These are phyloP conservation scores for Capronia coronata DNA, from an alignment of 2,329 filamentous ascomycete genomes.

Conservation along the genomic window DNA sequence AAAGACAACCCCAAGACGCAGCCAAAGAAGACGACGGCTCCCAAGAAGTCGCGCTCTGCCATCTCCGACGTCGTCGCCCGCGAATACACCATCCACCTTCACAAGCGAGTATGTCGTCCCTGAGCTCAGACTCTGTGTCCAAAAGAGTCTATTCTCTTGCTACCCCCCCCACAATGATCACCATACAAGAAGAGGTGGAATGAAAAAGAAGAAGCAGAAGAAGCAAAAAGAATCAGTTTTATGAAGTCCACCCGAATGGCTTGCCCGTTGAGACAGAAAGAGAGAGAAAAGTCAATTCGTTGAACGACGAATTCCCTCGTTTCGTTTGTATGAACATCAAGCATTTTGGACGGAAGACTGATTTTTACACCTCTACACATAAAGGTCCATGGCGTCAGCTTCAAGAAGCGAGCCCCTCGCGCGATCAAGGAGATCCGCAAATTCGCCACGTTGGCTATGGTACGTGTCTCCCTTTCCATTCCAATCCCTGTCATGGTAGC, in stretches of 20 bases:
- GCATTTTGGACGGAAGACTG: slow-evolving; percentile 62
- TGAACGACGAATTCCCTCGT: slow-evolving; percentile 25
- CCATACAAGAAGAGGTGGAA: neutral
- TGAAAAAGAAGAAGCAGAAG: neutral
- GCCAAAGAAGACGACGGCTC: slow-evolving; percentile 64
- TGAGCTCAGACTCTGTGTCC: slow-evolving; percentile 17
- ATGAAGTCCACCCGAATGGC: slow-evolving; percentile 61
- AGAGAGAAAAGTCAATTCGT: neutral
- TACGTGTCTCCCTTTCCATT: slow-evolving; percentile 51
- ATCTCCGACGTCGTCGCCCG: slow-evolving; percentile 98
- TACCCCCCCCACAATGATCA: neutral
- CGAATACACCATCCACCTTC: slow-evolving; percentile 99
- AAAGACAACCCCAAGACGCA: slow-evolving; percentile 31
- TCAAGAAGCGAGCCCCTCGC: slow-evolving; percentile 99
- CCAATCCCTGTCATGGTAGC: too few relatives aligned
- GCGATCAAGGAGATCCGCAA: slow-evolving; percentile 99
- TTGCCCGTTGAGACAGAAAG: slow-evolving; percentile 7
- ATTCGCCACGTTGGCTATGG: slow-evolving; percentile 92
- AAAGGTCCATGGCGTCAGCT: slow-evolving; percentile 91
- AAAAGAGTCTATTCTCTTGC: too few relatives aligned
- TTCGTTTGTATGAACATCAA: slow-evolving; percentile 14
- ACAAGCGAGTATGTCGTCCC: slow-evolving; percentile 82
- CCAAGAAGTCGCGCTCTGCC: slow-evolving; percentile 78
- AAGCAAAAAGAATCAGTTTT: slow-evolving; percentile 50
- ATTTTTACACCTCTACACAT: slow-evolving; percentile 37